These are phyloP conservation scores for Podospora pseudopauciseta DNA, from an alignment of 495 filamentous ascomycete species.

Conservation along the genomic window DNA sequence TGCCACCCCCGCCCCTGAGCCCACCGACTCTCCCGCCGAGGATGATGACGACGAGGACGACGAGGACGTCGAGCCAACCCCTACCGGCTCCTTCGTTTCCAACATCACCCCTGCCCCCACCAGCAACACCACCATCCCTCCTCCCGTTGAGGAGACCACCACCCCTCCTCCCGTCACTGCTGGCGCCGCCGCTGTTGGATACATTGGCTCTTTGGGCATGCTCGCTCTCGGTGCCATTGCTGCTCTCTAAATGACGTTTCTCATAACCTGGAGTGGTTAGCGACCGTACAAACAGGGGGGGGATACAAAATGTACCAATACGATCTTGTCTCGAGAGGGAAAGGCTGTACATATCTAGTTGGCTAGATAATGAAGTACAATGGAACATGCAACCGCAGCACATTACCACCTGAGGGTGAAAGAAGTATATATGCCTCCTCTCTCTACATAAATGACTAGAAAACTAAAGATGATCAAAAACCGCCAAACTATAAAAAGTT, in stretches of 20 bases:
- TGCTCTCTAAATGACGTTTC: constrained; percentile 22
- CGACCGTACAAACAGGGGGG: not conserved
- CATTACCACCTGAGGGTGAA: not conserved
- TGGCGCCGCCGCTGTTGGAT: constrained; percentile 25
- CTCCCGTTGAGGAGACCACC: not conserved
- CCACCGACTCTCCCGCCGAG: constrained; percentile 16
- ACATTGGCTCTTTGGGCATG: constrained; percentile 26
- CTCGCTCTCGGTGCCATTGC: constrained; percentile 29
- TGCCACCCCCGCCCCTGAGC: constrained; percentile 8
- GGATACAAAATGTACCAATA: no score
- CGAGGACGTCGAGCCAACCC: constrained; percentile 7
- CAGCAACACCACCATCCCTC: constrained; percentile 15
- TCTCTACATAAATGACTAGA: not conserved
- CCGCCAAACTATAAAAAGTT: not conserved
- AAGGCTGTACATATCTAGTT: not conserved
- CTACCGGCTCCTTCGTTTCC: constrained; percentile 4
- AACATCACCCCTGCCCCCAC: constrained; percentile 13
- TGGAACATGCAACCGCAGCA: not conserved
- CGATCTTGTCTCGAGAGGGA: no score
- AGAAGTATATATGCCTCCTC: not conserved
- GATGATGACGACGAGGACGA: constrained; percentile 13
- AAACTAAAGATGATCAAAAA: not conserved
- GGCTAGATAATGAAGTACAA: not conserved
- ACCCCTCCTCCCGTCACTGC: constrained; percentile 14
- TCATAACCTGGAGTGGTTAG: not conserved